Conservation (phyloP, 345 rosid species). For the Bruguiera parviflora region DNA sequence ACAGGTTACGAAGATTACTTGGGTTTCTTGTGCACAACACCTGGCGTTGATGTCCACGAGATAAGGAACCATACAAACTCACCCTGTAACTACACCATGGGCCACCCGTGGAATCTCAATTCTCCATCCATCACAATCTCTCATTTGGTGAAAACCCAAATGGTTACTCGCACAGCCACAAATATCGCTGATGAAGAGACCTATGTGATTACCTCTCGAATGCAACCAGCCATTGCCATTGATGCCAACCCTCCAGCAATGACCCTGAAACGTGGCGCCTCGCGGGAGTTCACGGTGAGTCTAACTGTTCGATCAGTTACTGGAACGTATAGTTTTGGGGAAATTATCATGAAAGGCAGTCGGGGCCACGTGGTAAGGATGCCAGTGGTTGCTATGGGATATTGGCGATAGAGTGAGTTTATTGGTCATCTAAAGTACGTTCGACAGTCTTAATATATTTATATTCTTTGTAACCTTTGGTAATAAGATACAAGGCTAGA, state of each 20-base stretch:
- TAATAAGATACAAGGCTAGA: slow-evolving; percentile 44
- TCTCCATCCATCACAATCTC: slow-evolving; percentile 83
- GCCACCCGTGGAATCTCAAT: slow-evolving; percentile 83
- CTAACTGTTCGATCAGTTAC: slow-evolving; percentile 66
- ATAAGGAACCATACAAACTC: slow-evolving; percentile 66
- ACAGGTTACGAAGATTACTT: slow-evolving; percentile 82
- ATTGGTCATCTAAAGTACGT: slow-evolving; percentile 11
- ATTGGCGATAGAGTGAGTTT: slow-evolving; percentile 43
- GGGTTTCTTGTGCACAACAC: slow-evolving; percentile 94
- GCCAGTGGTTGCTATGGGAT: slow-evolving; percentile 85
- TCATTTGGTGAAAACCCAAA: slow-evolving; percentile 65
- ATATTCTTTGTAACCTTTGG: slow-evolving; percentile 59
- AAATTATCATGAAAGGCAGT: slow-evolving; percentile 82
- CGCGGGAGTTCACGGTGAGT: slow-evolving; percentile 57
- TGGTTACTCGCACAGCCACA: slow-evolving; percentile 67
- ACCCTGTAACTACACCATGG: slow-evolving; percentile 75
- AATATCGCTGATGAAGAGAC: slow-evolving; percentile 90
- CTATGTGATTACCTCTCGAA: slow-evolving; percentile 64
- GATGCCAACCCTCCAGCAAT: slow-evolving; percentile 84
- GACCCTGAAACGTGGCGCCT: slow-evolving; percentile 68
- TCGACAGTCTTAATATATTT: slow-evolving; percentile 26
- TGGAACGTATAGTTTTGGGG: slow-evolving; percentile 78
- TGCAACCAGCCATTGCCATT: slow-evolving; percentile 81
- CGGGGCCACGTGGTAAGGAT: slow-evolving; percentile 84
- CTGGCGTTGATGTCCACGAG: slow-evolving; percentile 74